A percentile compares a stretch with the other conserved stretches of the same genome.
These are phyloP conservation scores for Aspergillus niger DNA, from an alignment of 2,329 filamentous ascomycete genomes.

Conservation along the genomic window DNA sequence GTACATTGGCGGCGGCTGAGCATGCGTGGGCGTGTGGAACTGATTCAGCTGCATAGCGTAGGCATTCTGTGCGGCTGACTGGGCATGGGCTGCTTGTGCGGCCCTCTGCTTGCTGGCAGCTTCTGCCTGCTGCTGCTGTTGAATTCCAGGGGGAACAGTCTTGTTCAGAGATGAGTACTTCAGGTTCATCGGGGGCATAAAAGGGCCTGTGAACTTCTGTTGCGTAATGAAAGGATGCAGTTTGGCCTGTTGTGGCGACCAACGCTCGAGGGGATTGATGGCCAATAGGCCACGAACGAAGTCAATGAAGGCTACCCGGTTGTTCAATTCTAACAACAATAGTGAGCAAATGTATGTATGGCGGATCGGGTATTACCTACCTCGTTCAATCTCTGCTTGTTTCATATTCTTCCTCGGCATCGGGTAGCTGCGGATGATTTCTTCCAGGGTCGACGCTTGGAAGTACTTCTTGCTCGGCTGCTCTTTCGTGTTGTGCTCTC, in stretches of 20 bases:
- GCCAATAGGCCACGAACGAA: constrained; percentile 91
- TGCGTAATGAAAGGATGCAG: constrained; percentile 98
- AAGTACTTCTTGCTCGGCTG: constrained; percentile 99
- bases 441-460: constrained; percentile 86
- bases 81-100: constrained; percentile 65
- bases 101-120: constrained; percentile 90
- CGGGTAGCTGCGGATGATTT: constrained; percentile 96
- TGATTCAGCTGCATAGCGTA: constrained; percentile 67
- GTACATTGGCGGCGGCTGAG: constrained; percentile 65
- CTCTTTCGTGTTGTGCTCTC: constrained; percentile 94
- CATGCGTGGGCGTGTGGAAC: constrained; percentile 52
- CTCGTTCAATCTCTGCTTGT: constrained; percentile 90
- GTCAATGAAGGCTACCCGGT: constrained; percentile 95
- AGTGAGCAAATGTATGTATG: constrained; percentile 20
- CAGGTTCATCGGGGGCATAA: constrained; percentile 95
- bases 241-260: constrained; percentile 97
- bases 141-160: constrained; percentile 87
- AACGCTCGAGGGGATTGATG: constrained; percentile 93
- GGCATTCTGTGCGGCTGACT: constrained; percentile 66
- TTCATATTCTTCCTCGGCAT: constrained; percentile 99
- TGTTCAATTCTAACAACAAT: constrained; percentile 81
- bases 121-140: constrained; percentile 94
- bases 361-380: constrained; percentile 49
- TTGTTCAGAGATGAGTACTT: constrained; percentile 83
- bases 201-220: constrained; percentile 93